Percentiles rank a stretch among this genome's conserved stretches.
phyloP scores from a whole-genome alignment of 176 grass and related monocot species.

The Juncus effusus region DNA sequence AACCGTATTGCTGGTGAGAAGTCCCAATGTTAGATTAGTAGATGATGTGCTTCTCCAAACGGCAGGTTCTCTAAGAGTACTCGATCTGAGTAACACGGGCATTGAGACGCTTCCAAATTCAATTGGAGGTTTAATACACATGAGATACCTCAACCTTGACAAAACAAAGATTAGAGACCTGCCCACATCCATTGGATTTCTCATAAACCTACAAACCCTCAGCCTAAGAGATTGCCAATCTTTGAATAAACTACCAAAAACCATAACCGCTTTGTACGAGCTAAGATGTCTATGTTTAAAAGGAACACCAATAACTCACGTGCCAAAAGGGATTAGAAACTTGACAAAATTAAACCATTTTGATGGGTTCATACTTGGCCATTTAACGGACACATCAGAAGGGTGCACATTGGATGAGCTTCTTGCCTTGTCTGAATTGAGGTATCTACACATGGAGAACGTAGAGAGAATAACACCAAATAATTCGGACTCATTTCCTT shows the following conservation, averaged over 20 bases:
- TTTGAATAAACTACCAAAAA: slow-evolving; percentile 57
- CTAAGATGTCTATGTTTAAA: slow-evolving; percentile 54
- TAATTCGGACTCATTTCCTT: slow-evolving; percentile 38
- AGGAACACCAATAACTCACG: slow-evolving; percentile 53
- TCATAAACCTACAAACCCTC: slow-evolving; percentile 71
- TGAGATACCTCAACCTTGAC: slow-evolving; percentile 82
- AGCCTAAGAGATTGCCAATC: slow-evolving; percentile 47
- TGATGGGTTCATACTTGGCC: slow-evolving; percentile 59
- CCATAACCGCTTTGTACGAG: slow-evolving; percentile 47
- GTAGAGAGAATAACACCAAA: slow-evolving; percentile 50
- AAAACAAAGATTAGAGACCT: slow-evolving; percentile 50
- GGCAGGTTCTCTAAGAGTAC: slow-evolving; percentile 39
- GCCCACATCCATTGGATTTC: slow-evolving; percentile 61
- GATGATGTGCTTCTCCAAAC: slow-evolving; percentile 45
- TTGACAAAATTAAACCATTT: slow-evolving; percentile 59
- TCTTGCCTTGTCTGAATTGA: slow-evolving; percentile 51
- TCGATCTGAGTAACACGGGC: slow-evolving; percentile 52
- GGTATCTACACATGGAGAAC: slow-evolving; percentile 48
- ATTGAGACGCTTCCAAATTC: slow-evolving; percentile 56
- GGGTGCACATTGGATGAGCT: slow-evolving; percentile 64
- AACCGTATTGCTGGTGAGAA: slow-evolving; percentile 55
- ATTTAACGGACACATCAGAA: slow-evolving; percentile 33
- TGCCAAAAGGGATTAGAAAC: slow-evolving; percentile 57
- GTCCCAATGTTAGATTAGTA: slow-evolving; percentile 45
- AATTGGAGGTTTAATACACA: slow-evolving; percentile 50